Base-by-base conservation (phyloP, 106 monocot genomes). In the Dendrobium catenatum region DNA sequence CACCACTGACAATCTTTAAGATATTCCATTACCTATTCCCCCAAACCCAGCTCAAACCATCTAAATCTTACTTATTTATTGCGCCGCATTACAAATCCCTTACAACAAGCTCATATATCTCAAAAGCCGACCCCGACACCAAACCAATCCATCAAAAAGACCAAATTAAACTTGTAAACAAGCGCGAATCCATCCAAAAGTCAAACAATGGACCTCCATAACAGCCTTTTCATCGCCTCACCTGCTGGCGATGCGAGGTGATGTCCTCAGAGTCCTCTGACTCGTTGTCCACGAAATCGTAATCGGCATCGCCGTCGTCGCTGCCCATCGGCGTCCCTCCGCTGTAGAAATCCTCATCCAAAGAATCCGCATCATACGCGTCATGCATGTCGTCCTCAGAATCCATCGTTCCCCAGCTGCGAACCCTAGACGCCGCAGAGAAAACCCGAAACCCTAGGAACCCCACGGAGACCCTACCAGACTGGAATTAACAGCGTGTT, bases 331-430 rank as follows among this genome's bases (percentile, higher is more conserved):
- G 90, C 4, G 91, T 91, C 78, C 88, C 90, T 27, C 90, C 92
- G 88, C 93, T 91, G 89, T 91, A 90, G 82, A 87, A 91, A 76
- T 95, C 93, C 31, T 95, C 95, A 19, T 93, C 92, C 51, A 84
- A 46, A 72, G 90, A 88, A 68, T 93, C 93, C 40, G 84, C 70
- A 79, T 95, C 95, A 84, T 90, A 86, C 0, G 93, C 90, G 72
- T 89, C 90, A 49, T 87, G 89, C 95, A 93, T 93, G 80, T 95
- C 95, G 31, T 89, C 95, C 79, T 93, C 95, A 77, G 95, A 95
- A 48, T 95, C 95, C 95, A 95, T 95, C 77, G 58, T 77, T 67
- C 49, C 48, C 49, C 76, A 27, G 22, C 20, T 13, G 9, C 76
- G n/a, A 76, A 48, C 76, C 76, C 76, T 49, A 44, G 42, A 42